These are phyloP conservation scores for Peronospora destructor DNA, from an alignment of 352 stramenopile genomes.

Conservation along the genomic window DNA sequence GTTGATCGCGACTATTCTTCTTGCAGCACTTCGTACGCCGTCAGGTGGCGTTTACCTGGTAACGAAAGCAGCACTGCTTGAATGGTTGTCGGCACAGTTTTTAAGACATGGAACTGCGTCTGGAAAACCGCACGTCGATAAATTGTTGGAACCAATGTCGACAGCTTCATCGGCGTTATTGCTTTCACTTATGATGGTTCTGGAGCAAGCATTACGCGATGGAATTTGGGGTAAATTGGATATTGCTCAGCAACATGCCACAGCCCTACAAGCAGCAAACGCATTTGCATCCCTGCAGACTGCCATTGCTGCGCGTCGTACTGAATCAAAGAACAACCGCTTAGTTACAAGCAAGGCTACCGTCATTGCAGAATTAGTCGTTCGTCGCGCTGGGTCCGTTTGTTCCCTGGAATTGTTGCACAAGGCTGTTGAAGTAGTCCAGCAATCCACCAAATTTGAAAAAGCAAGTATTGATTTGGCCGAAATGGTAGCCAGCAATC, in stretches of 20 bases:
- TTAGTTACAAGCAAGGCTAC: constrained; percentile 19
- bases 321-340: constrained; percentile 9
- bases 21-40: constrained; percentile 37
- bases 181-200: constrained; percentile 34
- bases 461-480: constrained; percentile 20
- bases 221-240: constrained; percentile 33
- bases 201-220: constrained; percentile 21
- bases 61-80: constrained; percentile 53
- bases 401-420: constrained; percentile 38
- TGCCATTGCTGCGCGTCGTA: constrained; percentile 3
- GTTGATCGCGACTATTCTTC: constrained; percentile 60
- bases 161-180: constrained; percentile 24
- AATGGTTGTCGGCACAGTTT: constrained; percentile 50
- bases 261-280: constrained; percentile 34
- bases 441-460: neutral
- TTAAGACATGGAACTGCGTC: constrained; percentile 18
- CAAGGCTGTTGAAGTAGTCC: constrained; percentile 22
- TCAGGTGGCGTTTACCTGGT: constrained; percentile 49
- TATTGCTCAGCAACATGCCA: constrained; percentile 27
- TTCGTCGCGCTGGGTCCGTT: constrained; percentile 25
- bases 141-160: constrained; percentile 7
- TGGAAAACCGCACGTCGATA: constrained; percentile 6
- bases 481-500: constrained; percentile 32
- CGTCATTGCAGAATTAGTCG: constrained; percentile 23
- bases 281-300: constrained; percentile 34